Evolutionary conservation across 805 yeast species (phyloP).

Genomic region (Kodamaea kaohsiungensis): DNA sequence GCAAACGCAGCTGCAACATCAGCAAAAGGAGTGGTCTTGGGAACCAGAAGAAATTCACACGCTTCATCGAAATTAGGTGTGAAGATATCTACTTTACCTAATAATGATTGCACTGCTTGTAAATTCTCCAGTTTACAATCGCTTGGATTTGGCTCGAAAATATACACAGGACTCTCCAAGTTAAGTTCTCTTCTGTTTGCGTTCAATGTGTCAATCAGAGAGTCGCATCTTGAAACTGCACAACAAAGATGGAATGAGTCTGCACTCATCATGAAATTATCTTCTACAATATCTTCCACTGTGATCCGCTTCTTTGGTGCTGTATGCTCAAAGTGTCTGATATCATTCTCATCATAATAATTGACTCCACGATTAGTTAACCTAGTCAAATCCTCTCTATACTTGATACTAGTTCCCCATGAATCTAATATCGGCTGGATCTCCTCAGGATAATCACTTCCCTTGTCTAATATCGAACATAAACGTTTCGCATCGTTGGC

Average conservation of each 20-base stretch:
- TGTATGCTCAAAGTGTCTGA: slow-evolving; percentile 55
- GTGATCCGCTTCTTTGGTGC: slow-evolving; percentile 63
- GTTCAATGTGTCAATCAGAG: slow-evolving; percentile 41
- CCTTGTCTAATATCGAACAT: slow-evolving; percentile 63
- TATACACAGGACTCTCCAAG: slow-evolving; percentile 38
- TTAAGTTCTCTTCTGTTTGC: slow-evolving; percentile 12
- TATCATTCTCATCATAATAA: slow-evolving; percentile 61
- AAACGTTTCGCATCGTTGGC: slow-evolving; percentile 42
- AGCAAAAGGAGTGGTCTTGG: slow-evolving; percentile 11
- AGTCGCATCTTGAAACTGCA: slow-evolving; percentile 60
- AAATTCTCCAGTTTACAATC: slow-evolving; percentile 56
- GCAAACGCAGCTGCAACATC: slow-evolving; percentile 42
- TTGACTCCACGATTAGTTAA: slow-evolving; percentile 83
- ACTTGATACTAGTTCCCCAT: slow-evolving; percentile 65
- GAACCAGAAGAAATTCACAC: slow-evolving; percentile 56
- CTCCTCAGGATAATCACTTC: slow-evolving; percentile 67
- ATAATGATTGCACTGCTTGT: slow-evolving; percentile 30
- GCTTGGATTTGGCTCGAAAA: slow-evolving; percentile 90
- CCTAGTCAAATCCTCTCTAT: slow-evolving; percentile 53
- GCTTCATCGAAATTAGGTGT: slow-evolving; percentile 90
- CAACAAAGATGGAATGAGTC: slow-evolving; percentile 71
- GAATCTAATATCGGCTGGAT: slow-evolving; percentile 45
- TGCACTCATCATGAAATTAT: slow-evolving; percentile 36
- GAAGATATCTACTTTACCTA: slow-evolving; percentile 55
- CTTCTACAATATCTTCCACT: slow-evolving; percentile 50